These are phyloP conservation scores for Phytophthora sp. DNA, from an alignment of 352 stramenopile species.

Conservation along the genomic window DNA sequence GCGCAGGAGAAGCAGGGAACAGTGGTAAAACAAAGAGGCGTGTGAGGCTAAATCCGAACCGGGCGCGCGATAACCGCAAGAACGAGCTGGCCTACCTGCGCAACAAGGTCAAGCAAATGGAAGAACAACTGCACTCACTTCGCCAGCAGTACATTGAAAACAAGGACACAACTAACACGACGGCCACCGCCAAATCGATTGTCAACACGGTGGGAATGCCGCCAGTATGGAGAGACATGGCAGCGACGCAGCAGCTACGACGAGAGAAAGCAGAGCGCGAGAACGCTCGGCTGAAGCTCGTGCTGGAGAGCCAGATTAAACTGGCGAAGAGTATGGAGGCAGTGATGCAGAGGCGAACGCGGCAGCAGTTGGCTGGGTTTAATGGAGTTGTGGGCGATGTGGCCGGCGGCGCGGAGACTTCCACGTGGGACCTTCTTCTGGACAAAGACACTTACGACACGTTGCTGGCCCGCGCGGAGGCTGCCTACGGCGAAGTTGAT, in stretches of 20 bases:
- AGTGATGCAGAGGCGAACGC: constrained; percentile 38
- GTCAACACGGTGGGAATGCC: constrained; percentile 15
- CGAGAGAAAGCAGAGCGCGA: constrained; percentile 47
- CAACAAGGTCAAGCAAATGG: constrained; percentile 52
- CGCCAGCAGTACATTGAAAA: constrained; percentile 31
- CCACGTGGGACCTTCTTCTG: constrained; percentile 37
- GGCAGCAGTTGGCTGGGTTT: constrained; percentile 38
- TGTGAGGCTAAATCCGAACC: constrained; percentile 41
- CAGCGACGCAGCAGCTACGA: constrained; percentile 32
- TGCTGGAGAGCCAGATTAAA: constrained; percentile 54
- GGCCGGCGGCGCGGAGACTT: constrained; percentile 13
- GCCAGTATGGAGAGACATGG: constrained; percentile 45
- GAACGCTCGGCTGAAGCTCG: constrained; percentile 53
- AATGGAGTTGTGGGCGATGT: constrained; percentile 30
- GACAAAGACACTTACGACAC: constrained; percentile 44
- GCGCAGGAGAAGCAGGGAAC: neutral
- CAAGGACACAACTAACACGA: constrained; percentile 15
- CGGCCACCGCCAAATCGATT: constrained; percentile 8
- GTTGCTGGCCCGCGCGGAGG: constrained; percentile 35
- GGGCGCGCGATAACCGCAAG: constrained; percentile 44
- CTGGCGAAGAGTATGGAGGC: constrained; percentile 54
- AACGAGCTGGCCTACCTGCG: constrained; percentile 49
- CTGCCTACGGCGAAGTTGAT: constrained; percentile 43
- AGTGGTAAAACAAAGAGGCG: constrained; percentile 33
- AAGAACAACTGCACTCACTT: constrained; percentile 37